These are phyloP conservation scores for Trypanosoma theileri DNA, from an alignment of 208 protist genomes.

Conservation along the genomic window DNA sequence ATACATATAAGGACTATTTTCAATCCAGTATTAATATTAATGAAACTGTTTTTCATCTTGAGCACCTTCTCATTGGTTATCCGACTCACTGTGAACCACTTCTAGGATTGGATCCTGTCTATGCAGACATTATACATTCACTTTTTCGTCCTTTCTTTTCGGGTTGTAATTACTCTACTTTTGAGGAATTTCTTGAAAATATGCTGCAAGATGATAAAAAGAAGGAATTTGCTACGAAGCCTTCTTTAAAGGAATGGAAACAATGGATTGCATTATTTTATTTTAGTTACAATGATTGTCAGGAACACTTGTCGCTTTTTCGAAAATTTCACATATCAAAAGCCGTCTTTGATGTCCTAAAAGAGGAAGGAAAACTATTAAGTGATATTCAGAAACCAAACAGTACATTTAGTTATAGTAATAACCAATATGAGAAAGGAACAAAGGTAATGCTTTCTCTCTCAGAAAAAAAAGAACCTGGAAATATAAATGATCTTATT, in stretches of 20 bases:
- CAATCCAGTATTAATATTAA: background rate
- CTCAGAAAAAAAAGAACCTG: background rate
- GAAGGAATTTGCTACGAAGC: background rate
- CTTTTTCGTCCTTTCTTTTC: constrained; percentile 1
- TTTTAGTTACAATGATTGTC: constrained; percentile 11
- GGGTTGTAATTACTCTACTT: background rate
- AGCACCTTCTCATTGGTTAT: constrained; percentile 6
- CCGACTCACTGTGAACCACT: constrained; percentile 18
- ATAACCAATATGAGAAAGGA: no score
- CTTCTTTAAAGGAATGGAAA: background rate
- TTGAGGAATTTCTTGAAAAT: constrained; percentile 5
- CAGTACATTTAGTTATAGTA: no score
- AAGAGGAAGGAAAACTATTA: background rate
- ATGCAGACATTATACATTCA: constrained; percentile 12
- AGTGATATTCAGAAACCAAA: background rate
- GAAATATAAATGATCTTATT: background rate
- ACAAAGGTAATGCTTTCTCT: background rate
- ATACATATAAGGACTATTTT: background rate
- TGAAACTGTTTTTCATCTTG: constrained; percentile 4
- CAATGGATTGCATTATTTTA: constrained; percentile 8
- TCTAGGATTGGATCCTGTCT: constrained; percentile 7
- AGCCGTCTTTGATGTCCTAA: background rate
- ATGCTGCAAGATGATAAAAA: background rate
- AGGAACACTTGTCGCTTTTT: background rate
- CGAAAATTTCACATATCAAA: background rate